Evolutionary conservation across 2,329 filamentous ascomycete genomes (phyloP).

Genomic region (Ophiostoma sp.): DNA sequence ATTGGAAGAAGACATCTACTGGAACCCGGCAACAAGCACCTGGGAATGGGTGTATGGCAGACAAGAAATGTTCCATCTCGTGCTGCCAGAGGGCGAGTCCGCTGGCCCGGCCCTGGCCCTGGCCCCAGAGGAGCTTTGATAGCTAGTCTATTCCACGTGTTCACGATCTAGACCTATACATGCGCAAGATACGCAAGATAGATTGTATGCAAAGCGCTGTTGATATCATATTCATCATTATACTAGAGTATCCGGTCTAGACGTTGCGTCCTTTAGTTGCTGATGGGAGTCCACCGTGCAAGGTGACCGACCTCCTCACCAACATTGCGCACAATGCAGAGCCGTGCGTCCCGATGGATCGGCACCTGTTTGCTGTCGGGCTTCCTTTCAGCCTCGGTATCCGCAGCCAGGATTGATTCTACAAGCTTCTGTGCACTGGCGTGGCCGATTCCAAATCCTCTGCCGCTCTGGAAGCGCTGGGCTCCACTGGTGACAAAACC

Average conservation of each 20-base stretch:
- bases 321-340: constrained; percentile 77
- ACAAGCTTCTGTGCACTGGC: constrained; percentile 50
- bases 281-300: constrained; percentile 38
- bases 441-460: constrained; percentile 68
- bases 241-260: background rate
- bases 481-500: constrained; percentile 87
- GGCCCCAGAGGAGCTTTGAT: constrained; percentile 13
- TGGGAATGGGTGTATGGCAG: constrained; percentile 48
- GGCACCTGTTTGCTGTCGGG: constrained; percentile 20
- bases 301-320: constrained; percentile 75
- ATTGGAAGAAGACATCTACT: constrained; percentile 47
- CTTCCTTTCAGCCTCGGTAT: background rate
- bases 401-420: constrained; percentile 32
- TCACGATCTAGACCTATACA: too few species aligned
- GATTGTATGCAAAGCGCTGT: background rate
- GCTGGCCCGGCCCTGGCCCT: too few species aligned
- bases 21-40: constrained; percentile 35
- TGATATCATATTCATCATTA: background rate
- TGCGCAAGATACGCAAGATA: too few species aligned
- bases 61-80: constrained; percentile 41
- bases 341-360: constrained; percentile 38
- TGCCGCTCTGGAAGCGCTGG: constrained; percentile 72
- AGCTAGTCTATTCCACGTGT: too few species aligned
- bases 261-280: constrained; percentile 14
- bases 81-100: constrained; percentile 14